Evolutionary conservation across 345 rosid genomes (phyloP), one percentile per base, ranked within the genome.

Genomic region (Odontarrhena argentea): DNA sequence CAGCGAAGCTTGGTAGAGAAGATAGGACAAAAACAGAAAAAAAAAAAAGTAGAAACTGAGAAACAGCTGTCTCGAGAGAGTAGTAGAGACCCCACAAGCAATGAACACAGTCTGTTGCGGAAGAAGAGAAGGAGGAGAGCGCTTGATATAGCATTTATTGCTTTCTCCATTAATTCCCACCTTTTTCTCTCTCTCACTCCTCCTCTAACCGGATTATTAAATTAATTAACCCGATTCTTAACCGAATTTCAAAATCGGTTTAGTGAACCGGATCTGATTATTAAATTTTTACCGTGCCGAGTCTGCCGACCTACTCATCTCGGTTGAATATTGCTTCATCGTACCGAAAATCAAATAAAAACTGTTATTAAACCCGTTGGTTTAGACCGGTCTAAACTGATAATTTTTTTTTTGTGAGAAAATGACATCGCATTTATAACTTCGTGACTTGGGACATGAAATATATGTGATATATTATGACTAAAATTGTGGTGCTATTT

Each of bases 1-100:
- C 15, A 8, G 57, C 12, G 32, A 58, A 60, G 13, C 24, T 74
- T 38, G 12, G 47, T 40, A 9, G 65, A 61, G 61, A 67, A 55
- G 69, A 67, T 60, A 61, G 15, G 15, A 74, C 58, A 18, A 14
- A 61, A 32, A 32, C 36, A 32, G 7, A 32, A 46, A 65, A 32
- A 32, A 46, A 65, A 32, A 37, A 72, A 65, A 65, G 57, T 13
- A 22, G 44, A 62, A 67, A 62, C 57, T 30, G 12, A 67, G 58
- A 55, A 74, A 74, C 77, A 74, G 77, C 77, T 74, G 77, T 68
- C 64, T 67, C 54, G 37, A 74, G 37, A 55, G 36, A 67, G 38
- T 41, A 28, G 42, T 54, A 54, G 58, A 65, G 73, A 74, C 73
- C 77, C 77, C 77, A 74, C 77, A 54, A 67, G 69, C 28, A 74